Conservation (phyloP, 2,329 filamentous ascomycete species). For the Zasmidium cellare region DNA sequence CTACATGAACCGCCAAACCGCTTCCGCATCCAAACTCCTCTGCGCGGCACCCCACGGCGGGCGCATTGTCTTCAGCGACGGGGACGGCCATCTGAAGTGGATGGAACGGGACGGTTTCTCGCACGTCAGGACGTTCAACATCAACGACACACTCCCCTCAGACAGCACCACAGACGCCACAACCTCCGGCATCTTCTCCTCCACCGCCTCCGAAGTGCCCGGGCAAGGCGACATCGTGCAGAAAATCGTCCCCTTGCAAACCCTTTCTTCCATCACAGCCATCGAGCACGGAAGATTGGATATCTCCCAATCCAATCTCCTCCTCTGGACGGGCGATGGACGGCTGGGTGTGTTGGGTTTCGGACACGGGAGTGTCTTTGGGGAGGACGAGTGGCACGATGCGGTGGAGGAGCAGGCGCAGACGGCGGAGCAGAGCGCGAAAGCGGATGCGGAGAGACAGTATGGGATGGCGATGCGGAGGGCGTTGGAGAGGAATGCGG, state of each 20-base stretch:
- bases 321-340: slow-evolving; percentile 84
- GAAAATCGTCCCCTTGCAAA: slow-evolving; percentile 66
- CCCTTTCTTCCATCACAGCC: neutral
- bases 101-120: slow-evolving; percentile 76
- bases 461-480: slow-evolving; percentile 73
- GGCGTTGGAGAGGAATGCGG: slow-evolving; percentile 74
- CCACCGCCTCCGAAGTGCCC: slow-evolving; percentile 22
- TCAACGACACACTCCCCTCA: slow-evolving; percentile 46
- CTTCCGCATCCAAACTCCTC: slow-evolving; percentile 76
- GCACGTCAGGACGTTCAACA: slow-evolving; percentile 57
- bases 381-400: slow-evolving; percentile 37
- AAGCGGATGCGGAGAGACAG: slow-evolving; percentile 56
- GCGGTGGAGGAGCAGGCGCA: slow-evolving; percentile 43
- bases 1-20: slow-evolving; percentile 80
- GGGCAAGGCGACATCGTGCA: slow-evolving; percentile 69
- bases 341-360: slow-evolving; percentile 69
- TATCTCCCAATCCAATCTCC: slow-evolving; percentile 60
- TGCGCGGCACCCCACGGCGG: slow-evolving; percentile 80
- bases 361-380: slow-evolving; percentile 37
- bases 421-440: slow-evolving; percentile 47
- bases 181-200: slow-evolving; percentile 27
- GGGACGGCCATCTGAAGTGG: slow-evolving; percentile 83
- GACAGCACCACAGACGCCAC: slow-evolving; percentile 18
- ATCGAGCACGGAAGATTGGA: slow-evolving; percentile 22
- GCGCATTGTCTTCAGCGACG: slow-evolving; percentile 79